Base-by-base conservation (phyloP, 2,329 filamentous ascomycete species). In the Claviceps africana region DNA sequence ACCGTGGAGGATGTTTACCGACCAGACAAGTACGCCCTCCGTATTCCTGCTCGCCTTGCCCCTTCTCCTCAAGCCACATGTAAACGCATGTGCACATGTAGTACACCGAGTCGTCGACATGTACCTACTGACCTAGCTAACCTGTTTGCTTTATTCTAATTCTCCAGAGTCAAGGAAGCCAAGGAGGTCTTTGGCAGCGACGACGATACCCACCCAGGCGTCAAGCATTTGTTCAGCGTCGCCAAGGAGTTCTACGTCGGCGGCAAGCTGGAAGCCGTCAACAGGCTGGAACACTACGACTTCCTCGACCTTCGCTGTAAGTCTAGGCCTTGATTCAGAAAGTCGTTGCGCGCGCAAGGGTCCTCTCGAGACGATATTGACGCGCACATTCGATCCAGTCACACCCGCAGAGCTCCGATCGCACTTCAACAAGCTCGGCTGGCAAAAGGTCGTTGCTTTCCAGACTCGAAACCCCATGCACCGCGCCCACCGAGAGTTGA, bases 381-480 rank as follows among this genome's bases (percentile, higher is more conserved):
- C 48, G n/a, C 19, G 17, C 13, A 13, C 53, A 61, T 49, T 33
- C 6, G 21, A 43, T 19, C 17, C 48, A 89, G 86, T 91, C 74
- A 94, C 93, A 11, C 93, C 93, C 58, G 85, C 93, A 48, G 93
- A 98, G 75, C 79, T 98, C 63, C 88, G 93, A 63, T 77, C 88
- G 58, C 91, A 97, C 78, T 98, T 98, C 67, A 93, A 97, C 79
- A 98, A 98, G 81, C 88, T 98, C 62, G 93, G 93, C 73, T 98
- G 93, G 93, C 84, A 86, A 70, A 85, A 85, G 70, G 91, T 98
- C 61, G 93, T 98, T 58, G 93, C 93, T 65, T 98, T 98, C 85
- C 93, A 98, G 79, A 98, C 93, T 59, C 78, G 90, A 70, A 98
- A 98, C 75, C 93, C 93, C 62, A 98, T 98, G 93, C 93, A 98